Evolutionary conservation across 441 rosid genomes (phyloP).

Genomic region (Theobroma grandiflorum): DNA sequence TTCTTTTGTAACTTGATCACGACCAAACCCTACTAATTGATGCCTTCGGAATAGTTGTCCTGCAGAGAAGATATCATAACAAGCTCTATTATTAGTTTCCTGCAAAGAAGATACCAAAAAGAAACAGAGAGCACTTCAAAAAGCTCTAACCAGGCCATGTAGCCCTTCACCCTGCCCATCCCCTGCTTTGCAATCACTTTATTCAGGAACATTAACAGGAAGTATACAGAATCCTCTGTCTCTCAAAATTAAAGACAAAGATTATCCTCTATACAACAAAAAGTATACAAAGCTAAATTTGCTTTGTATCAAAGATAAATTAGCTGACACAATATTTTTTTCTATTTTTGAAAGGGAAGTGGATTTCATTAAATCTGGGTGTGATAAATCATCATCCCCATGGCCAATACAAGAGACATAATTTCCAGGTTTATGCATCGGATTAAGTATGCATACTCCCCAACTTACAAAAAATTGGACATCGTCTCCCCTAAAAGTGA

Average conservation of each 20-base stretch:
- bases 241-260: background rate
- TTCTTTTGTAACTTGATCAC: constrained; percentile 8
- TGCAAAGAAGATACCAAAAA: background rate
- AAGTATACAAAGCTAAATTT: background rate
- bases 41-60: background rate
- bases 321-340: background rate
- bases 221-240: background rate
- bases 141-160: background rate
- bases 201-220: background rate
- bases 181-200: background rate
- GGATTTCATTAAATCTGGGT: no score
- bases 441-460: no score
- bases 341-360: background rate
- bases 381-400: no score
- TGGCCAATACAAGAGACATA: no score
- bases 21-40: background rate
- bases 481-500: no score
- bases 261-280: background rate
- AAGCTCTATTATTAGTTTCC: background rate
- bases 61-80: background rate
- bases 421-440: no score
- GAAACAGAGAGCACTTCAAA: background rate
- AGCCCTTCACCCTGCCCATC: background rate
- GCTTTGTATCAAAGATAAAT: no score
- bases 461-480: no score